A percentile compares a stretch with the other conserved stretches of the same genome.
Conservation (phyloP, 352 stramenopile species). For the Phytopythium chamaehyphon region DNA sequence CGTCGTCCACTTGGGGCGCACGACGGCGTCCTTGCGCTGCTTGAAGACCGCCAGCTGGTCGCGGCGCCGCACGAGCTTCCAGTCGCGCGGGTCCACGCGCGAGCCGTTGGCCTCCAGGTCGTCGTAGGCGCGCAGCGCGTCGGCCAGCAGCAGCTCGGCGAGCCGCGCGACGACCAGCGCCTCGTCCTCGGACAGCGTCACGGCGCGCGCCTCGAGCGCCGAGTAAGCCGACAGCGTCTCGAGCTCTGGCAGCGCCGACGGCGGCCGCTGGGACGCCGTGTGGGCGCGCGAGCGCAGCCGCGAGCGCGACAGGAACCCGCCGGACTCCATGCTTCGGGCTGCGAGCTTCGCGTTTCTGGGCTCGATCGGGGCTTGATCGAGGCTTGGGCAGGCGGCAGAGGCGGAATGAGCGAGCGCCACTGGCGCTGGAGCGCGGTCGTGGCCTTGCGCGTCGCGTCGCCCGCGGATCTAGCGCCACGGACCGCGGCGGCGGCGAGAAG, state of each 20-base stretch:
- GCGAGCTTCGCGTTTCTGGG: neutral
- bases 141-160: constrained; percentile 30
- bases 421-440: too few relatives aligned
- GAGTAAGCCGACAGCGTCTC: constrained; percentile 26
- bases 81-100: constrained; percentile 38
- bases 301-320: constrained; percentile 3
- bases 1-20: neutral
- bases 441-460: too few relatives aligned
- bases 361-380: too few relatives aligned
- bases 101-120: neutral
- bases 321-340: neutral
- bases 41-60: constrained; percentile 59
- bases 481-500: too few relatives aligned
- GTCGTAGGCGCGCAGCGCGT: constrained; percentile 37
- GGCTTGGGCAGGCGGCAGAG: too few relatives aligned
- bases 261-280: neutral
- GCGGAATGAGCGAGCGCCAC: too few relatives aligned
- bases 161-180: constrained; percentile 33
- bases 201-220: constrained; percentile 23
- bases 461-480: too few relatives aligned
- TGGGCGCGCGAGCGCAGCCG: constrained; percentile 4
- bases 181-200: constrained; percentile 56
- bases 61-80: constrained; percentile 64
- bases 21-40: constrained; percentile 21
- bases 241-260: constrained; percentile 19